Evolutionary conservation across 2,329 filamentous ascomycete genomes (phyloP).

Genomic region (Blumeria graminis): DNA sequence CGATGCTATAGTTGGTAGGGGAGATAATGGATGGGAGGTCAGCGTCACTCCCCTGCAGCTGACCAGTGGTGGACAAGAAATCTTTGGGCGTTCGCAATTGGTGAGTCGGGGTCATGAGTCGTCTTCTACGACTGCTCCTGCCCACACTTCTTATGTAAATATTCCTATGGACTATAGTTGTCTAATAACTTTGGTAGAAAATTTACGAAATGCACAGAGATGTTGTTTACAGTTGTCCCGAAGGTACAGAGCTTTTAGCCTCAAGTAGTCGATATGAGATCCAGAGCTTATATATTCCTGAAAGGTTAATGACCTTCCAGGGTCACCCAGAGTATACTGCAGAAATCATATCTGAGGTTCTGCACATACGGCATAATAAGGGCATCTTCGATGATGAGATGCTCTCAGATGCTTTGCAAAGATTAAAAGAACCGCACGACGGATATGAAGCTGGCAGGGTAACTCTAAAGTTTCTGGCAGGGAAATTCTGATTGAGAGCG

Average conservation of each 20-base stretch:
- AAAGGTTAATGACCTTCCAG: constrained; percentile 50
- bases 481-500: constrained; percentile 16
- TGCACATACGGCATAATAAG: constrained; percentile 34
- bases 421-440: constrained; percentile 47
- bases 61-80: constrained; percentile 40
- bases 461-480: constrained; percentile 54
- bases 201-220: constrained; percentile 80
- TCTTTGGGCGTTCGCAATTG: constrained; percentile 43
- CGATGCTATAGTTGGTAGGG: constrained; percentile 34
- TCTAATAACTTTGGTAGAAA: constrained; percentile 22
- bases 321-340: constrained; percentile 67
- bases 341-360: constrained; percentile 44
- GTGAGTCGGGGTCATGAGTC: constrained; percentile 13
- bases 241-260: constrained; percentile 36
- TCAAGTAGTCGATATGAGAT: constrained; percentile 41
- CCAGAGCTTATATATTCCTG: constrained; percentile 55
- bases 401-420: constrained; percentile 41
- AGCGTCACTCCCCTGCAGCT: constrained; percentile 46
- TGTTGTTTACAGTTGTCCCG: constrained; percentile 39
- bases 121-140: background rate
- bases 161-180: background rate
- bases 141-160: background rate
- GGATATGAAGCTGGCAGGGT: constrained; percentile 49
- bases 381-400: constrained; percentile 48
- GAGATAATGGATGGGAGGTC: constrained; percentile 56